A percentile compares a stretch with the other conserved stretches of the same genome.
phyloP scores from a whole-genome alignment of 768 basidiomycete genomes.

The Favolaschia claudopus region DNA sequence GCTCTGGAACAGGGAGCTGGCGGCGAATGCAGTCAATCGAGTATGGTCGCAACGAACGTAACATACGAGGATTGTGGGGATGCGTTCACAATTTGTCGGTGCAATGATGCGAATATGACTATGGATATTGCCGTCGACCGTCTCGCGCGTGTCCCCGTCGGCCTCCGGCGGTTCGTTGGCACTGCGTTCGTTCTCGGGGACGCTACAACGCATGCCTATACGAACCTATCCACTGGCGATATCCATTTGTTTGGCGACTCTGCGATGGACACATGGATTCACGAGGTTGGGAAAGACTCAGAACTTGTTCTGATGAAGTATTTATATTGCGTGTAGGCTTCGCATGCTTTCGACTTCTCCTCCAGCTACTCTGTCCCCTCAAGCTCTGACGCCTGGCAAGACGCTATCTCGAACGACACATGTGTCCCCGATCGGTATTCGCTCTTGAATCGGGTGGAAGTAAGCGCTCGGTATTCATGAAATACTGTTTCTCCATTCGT shows the following conservation, averaged over 20 bases:
- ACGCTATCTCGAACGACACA: not conserved
- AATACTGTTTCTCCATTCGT: not conserved
- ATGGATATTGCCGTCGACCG: slow-evolving; percentile 10
- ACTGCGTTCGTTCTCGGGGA: not conserved
- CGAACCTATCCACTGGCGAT: slow-evolving; percentile 3
- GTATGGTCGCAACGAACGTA: not conserved
- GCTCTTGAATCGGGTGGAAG: slow-evolving; percentile 5
- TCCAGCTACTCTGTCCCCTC: not conserved
- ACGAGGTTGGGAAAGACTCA: slow-evolving; percentile 4
- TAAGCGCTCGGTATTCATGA: not conserved
- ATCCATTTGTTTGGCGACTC: slow-evolving; percentile 11
- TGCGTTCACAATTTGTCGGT: slow-evolving; percentile 11
- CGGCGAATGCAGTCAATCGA: not conserved
- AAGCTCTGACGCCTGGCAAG: not conserved
- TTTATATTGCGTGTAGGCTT: not conserved
- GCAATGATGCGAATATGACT: slow-evolving; percentile 9
- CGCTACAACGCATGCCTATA: not conserved
- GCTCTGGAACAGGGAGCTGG: not conserved
- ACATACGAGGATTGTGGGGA: slow-evolving; percentile 16
- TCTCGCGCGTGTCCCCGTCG: slow-evolving; percentile 13
- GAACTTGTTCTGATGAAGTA: not conserved
- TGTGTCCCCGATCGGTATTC: slow-evolving; percentile 8
- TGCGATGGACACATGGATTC: slow-evolving; percentile 5
- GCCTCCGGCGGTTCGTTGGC: slow-evolving; percentile 12
- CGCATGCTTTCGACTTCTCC: slow-evolving; percentile 4